Percentiles rank a stretch among this genome's conserved stretches.
These are phyloP conservation scores for Bryopsis sp. DNA, from an alignment of 139 green algal genomes.

Conservation along the genomic window DNA sequence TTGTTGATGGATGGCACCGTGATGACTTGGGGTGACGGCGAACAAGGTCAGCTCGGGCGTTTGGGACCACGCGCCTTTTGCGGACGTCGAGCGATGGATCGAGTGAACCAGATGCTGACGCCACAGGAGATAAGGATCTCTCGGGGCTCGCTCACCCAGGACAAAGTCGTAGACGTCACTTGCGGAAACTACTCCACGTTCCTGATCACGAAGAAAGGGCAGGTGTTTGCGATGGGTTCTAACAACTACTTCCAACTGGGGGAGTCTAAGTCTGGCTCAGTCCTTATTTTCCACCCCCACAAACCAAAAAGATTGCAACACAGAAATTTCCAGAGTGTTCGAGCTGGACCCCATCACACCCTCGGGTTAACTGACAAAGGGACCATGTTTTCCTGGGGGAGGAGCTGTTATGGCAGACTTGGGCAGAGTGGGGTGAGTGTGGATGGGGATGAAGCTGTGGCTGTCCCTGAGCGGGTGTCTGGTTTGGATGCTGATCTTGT, in stretches of 20 bases:
- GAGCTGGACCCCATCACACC: background rate
- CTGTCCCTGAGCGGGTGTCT: background rate
- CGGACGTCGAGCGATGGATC: background rate
- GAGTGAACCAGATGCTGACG: slow-evolving; percentile 21
- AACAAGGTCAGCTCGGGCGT: slow-evolving; percentile 75
- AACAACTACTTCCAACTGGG: slow-evolving; percentile 89
- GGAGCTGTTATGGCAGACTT: background rate
- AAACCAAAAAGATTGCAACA: background rate
- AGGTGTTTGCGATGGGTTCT: slow-evolving; percentile 64
- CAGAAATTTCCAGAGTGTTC: background rate
- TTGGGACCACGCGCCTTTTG: slow-evolving; percentile 35
- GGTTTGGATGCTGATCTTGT: background rate
- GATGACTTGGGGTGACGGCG: slow-evolving; percentile 69
- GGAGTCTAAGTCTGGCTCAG: background rate
- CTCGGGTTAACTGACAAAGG: background rate
- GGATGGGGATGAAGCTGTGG: background rate
- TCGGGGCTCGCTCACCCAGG: slow-evolving; percentile 9
- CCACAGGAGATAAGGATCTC: slow-evolving; percentile 13
- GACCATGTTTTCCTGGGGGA: background rate
- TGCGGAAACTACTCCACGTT: slow-evolving; percentile 65
- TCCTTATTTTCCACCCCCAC: background rate
- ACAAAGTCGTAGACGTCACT: slow-evolving; percentile 38
- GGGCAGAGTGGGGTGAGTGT: background rate
- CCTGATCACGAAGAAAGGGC: slow-evolving; percentile 41
- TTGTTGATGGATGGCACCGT: slow-evolving; percentile 24